Evolutionary conservation across 2,329 filamentous ascomycete genomes (phyloP), one percentile per base, ranked within the genome.

Genomic region (Botryotinia calthae): DNA sequence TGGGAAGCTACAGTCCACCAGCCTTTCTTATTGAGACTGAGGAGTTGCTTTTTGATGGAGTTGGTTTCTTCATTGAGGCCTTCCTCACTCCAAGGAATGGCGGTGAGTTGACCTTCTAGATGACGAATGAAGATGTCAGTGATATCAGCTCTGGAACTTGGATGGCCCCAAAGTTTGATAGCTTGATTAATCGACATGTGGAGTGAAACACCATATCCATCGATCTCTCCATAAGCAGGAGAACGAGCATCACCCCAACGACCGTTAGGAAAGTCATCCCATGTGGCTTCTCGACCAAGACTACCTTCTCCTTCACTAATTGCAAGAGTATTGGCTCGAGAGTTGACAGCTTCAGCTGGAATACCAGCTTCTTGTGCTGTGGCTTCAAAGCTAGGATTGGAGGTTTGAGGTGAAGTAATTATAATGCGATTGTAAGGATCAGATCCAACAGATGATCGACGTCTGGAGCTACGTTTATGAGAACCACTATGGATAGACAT

Each of bases 1-100:
- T 99, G 96, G 6, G 93, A 97, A 6, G 96, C 96, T 6, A 99
- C 91, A 4, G 95, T 98, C 95, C 95, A 98, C 93, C 95, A 98
- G 72, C 95, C 94, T 77, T 90, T 89, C 74, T 85, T 83, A 82
- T 97, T 98, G 74, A 99, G 86, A 58, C 85, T 85, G 42, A 96
- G 83, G 0, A 99, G 88, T 75, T 94, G 88, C 1, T 89, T 83
- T 74, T 90, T 90, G 82, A 99, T 99, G 1, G 90, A 90, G 42
- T 88, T 88, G 4, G 94, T 97, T 83, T 99, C 96, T 28, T 93
- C 87, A 74, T 91, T 91, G 66, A 97, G 87, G 65, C 92, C 91
- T 80, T 97, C 93, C 83, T 98, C 96, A 79, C 92, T 97, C 95
- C 95, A 98, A 0, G 95, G 95, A 28, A 98, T 92, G 56, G 93